Conservation (phyloP, 331 rosid genomes). For the Ulmus americana region DNA sequence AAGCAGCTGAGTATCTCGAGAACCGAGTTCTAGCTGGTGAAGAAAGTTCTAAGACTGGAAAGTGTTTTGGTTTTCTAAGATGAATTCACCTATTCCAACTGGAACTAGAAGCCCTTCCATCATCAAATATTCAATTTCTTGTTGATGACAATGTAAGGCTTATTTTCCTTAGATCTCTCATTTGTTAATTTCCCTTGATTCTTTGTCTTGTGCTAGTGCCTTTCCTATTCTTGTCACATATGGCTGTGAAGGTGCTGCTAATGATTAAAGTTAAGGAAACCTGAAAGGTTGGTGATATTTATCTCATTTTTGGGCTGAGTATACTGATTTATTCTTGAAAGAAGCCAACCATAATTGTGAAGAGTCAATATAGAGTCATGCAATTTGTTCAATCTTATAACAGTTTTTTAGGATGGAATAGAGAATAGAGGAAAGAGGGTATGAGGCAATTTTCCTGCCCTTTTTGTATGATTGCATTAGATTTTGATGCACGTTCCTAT, state of each 20-base stretch:
- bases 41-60: conserved; percentile 28
- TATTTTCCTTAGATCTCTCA: background rate
- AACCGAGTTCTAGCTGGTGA: conserved; percentile 28
- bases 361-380: conserved; percentile 29
- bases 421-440: conserved; percentile 9
- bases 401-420: conserved; percentile 4
- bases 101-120: conserved; percentile 3
- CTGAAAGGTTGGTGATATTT: conserved; percentile 16
- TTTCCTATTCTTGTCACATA: conserved; percentile 18
- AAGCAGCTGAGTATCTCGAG: conserved; percentile 39
- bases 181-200: conserved; percentile 1
- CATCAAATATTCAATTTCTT: conserved; percentile 15
- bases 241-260: conserved; percentile 34
- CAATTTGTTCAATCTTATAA: conserved; percentile 40
- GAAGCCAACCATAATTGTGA: conserved; percentile 19
- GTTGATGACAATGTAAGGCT: conserved; percentile 16
- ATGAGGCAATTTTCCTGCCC: conserved; percentile 1
- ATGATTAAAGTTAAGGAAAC: conserved; percentile 22
- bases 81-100: conserved; percentile 20
- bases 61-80: conserved; percentile 20
- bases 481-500: conserved; percentile 9
- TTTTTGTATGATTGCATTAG: conserved; percentile 19
- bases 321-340: conserved; percentile 14
- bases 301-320: conserved; percentile 19
- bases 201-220: conserved; percentile 20